A percentile compares a stretch with the other conserved stretches of the same genome.
Evolutionary conservation across 2,329 filamentous ascomycete species (phyloP).

Genomic region (Aspergillus quadricinctus): DNA sequence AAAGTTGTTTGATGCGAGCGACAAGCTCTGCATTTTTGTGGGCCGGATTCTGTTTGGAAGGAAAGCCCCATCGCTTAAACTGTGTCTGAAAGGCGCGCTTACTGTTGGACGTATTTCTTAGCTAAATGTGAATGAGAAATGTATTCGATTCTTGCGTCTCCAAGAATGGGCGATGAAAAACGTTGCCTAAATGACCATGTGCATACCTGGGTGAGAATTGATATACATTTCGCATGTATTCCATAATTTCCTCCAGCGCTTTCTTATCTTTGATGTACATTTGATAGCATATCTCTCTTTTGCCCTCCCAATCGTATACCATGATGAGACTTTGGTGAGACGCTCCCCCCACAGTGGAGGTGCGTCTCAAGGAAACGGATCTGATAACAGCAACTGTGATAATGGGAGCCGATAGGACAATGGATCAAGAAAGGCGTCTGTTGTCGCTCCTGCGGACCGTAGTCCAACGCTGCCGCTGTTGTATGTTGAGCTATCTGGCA

Average conservation of each 20-base stretch:
- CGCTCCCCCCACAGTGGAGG: constrained; percentile 25
- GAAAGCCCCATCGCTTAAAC: constrained; percentile 75
- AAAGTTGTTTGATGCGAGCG: constrained; percentile 68
- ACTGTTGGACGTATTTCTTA: constrained; percentile 29
- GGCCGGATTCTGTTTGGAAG: constrained; percentile 66
- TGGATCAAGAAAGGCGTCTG: constrained; percentile 26
- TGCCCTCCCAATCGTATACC: constrained; percentile 65
- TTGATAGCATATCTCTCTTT: constrained; percentile 61
- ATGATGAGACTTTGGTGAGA: constrained; percentile 22
- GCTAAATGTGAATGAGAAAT: neutral
- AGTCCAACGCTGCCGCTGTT: constrained; percentile 11
- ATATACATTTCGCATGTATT: constrained; percentile 61
- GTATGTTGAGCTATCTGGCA: constrained; percentile 11
- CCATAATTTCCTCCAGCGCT: constrained; percentile 69
- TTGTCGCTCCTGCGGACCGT: constrained; percentile 36
- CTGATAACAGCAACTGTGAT: neutral
- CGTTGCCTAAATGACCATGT: neutral
- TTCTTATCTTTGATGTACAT: constrained; percentile 75
- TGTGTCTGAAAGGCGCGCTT: constrained; percentile 73
- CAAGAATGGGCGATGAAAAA: neutral
- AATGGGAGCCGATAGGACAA: neutral
- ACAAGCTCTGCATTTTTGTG: constrained; percentile 66
- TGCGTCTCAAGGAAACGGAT: constrained; percentile 17
- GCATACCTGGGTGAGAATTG: constrained; percentile 67
- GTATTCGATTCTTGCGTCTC: neutral